A percentile compares a stretch with the other conserved stretches of the same genome.
Evolutionary conservation across 768 basidiomycete species (phyloP).

Genomic region (Symmetrospora coprosmae): DNA sequence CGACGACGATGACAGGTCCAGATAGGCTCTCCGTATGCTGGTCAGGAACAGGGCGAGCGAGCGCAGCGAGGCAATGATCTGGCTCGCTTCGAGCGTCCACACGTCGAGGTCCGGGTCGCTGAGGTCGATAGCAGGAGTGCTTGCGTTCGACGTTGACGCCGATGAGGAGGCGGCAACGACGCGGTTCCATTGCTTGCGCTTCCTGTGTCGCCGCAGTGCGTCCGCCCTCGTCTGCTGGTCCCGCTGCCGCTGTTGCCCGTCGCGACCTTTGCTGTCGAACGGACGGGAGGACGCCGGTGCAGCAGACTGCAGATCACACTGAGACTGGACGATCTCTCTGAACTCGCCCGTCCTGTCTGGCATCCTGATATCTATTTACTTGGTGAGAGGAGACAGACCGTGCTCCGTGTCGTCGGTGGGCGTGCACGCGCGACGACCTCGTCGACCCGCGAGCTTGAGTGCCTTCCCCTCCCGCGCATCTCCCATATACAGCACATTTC

Average conservation of each 20-base stretch:
- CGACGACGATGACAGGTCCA: constrained; percentile 52
- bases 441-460: background rate
- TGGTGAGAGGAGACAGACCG: no score
- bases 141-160: constrained; percentile 8
- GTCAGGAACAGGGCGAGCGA: constrained; percentile 44
- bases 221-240: no score
- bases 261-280: no score
- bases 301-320: background rate
- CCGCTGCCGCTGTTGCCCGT: no score
- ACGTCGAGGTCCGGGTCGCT: constrained; percentile 18
- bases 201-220: constrained; percentile 3
- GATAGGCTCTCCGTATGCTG: constrained; percentile 68
- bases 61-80: background rate
- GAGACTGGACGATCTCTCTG: background rate
- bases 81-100: constrained; percentile 15
- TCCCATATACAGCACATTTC: no score
- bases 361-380: background rate
- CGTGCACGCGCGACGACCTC: background rate
- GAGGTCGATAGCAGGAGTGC: background rate
- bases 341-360: background rate
- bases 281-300: background rate
- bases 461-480: no score
- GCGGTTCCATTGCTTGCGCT: background rate
- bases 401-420: no score
- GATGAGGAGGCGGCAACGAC: background rate